These are phyloP conservation scores for Kazachstania psychrophila DNA, from an alignment of 805 yeast genomes.

Conservation along the genomic window DNA sequence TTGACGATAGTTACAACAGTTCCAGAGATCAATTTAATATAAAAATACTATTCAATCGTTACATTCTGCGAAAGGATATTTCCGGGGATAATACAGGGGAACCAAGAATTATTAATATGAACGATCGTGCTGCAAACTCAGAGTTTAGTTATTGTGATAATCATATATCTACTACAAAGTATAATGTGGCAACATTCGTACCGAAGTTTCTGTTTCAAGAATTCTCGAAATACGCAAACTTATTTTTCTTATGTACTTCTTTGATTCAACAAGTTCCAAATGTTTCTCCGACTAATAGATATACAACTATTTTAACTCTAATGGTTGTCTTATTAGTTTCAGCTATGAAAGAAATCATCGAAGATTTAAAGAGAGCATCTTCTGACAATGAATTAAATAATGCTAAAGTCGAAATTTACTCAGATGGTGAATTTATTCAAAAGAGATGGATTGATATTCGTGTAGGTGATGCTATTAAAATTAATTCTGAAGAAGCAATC, in stretches of 20 bases:
- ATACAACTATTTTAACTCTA: conserved; percentile 89
- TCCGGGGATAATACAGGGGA: conserved; percentile 24
- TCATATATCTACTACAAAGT: conserved; percentile 90
- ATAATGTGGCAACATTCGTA: conserved; percentile 82
- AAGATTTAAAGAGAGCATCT: conserved; percentile 77
- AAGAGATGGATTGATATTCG: conserved; percentile 78
- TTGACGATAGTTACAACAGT: conserved; percentile 22
- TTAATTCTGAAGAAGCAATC: conserved; percentile 77
- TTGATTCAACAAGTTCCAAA: conserved; percentile 93
- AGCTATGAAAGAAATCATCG: conserved; percentile 83
- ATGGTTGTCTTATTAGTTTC: conserved; percentile 79
- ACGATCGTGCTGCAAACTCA: conserved; percentile 49
- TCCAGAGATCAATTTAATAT: conserved; percentile 33
- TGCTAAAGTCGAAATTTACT: conserved; percentile 60
- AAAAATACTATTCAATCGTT: conserved; percentile 31
- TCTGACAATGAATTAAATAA: conserved; percentile 87
- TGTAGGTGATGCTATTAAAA: conserved; percentile 86
- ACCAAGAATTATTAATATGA: conserved; percentile 60
- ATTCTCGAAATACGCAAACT: conserved; percentile 91
- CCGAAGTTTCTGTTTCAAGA: conserved; percentile 96
- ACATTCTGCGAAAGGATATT: conserved; percentile 27
- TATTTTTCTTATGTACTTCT: conserved; percentile 88
- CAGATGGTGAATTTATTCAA: conserved; percentile 52
- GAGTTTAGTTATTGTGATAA: conserved; percentile 60
- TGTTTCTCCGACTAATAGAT: conserved; percentile 93